phyloP scores from a whole-genome alignment of 1,139 yeast genomes.

The Blastobotrys arbuscula region DNA sequence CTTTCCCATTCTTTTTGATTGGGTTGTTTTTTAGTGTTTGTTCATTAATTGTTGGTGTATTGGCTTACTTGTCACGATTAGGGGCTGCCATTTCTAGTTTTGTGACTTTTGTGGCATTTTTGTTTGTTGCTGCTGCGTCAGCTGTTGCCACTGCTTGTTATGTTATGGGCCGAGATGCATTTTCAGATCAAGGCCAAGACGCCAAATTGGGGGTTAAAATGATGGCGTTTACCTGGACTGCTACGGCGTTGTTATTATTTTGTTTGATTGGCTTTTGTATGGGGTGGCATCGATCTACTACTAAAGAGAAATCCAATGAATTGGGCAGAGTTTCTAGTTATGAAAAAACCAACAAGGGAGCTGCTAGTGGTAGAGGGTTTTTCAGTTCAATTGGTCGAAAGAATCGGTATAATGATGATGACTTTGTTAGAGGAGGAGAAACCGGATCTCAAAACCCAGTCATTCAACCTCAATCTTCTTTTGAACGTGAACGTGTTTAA shows the following conservation, averaged over 20 bases:
- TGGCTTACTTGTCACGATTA: conserved; percentile 32
- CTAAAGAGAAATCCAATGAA: neutral
- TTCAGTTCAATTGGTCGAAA: conserved; percentile 15
- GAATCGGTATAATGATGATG: conserved; percentile 6
- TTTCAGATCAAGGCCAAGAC: conserved; percentile 42
- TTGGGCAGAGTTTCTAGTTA: neutral
- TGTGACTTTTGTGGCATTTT: conserved; percentile 40
- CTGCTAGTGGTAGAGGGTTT: conserved; percentile 14
- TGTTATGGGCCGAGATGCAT: conserved; percentile 55
- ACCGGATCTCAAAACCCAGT: conserved; percentile 23
- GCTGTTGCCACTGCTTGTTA: conserved; percentile 58
- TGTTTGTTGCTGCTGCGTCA: conserved; percentile 56
- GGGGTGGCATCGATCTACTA: conserved; percentile 23
- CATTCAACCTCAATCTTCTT: conserved; percentile 20
- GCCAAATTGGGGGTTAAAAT: conserved; percentile 54
- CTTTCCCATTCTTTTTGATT: conserved; percentile 61
- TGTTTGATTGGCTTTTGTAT: conserved; percentile 31
- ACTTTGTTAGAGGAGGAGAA: conserved; percentile 12
- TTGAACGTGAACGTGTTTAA: conserved; percentile 16
- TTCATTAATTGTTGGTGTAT: conserved; percentile 40
- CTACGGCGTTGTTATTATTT: conserved; percentile 44
- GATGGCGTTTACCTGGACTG: conserved; percentile 63
- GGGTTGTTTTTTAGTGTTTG: conserved; percentile 52
- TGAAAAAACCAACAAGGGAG: neutral
- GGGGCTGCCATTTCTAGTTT: conserved; percentile 35